Conservation (phyloP, 345 rosid genomes). For the Capsella bursapastoris region DNA sequence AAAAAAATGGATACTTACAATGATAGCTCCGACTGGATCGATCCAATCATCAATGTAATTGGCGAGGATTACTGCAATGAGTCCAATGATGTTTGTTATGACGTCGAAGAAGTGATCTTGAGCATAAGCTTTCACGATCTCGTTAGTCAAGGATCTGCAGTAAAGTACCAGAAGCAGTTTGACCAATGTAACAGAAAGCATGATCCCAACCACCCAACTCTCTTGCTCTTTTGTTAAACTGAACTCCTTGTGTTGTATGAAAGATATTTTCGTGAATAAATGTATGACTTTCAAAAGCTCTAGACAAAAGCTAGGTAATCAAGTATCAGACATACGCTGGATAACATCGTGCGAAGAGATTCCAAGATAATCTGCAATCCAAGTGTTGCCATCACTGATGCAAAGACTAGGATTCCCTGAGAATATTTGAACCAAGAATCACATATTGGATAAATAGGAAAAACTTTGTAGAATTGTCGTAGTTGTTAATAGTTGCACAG, state of each 20-base stretch:
- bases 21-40: slow-evolving; percentile 97
- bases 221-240: slow-evolving; percentile 72
- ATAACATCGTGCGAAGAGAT: slow-evolving; percentile 70
- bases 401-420: slow-evolving; percentile 99
- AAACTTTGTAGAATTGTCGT: background rate
- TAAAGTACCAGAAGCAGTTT: slow-evolving; percentile 74
- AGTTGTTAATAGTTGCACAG: slow-evolving; percentile 1
- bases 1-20: slow-evolving; percentile 55
- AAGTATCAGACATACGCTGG: slow-evolving; percentile 56
- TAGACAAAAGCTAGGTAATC: slow-evolving; percentile 24
- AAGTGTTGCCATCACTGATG: slow-evolving; percentile 99
- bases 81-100: slow-evolving; percentile 92
- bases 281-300: slow-evolving; percentile 16
- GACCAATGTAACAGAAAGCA: slow-evolving; percentile 89
- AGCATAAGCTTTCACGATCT: slow-evolving; percentile 96
- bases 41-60: slow-evolving; percentile 81
- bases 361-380: slow-evolving; percentile 98
- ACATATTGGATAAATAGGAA: slow-evolving; percentile 1
- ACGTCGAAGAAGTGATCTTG: slow-evolving; percentile 99
- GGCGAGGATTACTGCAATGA: slow-evolving; percentile 87
- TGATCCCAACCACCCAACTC: slow-evolving; percentile 91
- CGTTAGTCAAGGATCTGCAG: slow-evolving; percentile 81
- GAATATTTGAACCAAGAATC: slow-evolving; percentile 36
- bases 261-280: slow-evolving; percentile 34
- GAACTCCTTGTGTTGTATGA: slow-evolving; percentile 67